These are phyloP conservation scores for Beauveria caledonica DNA, from an alignment of 2,329 filamentous ascomycete species.

Conservation along the genomic window DNA sequence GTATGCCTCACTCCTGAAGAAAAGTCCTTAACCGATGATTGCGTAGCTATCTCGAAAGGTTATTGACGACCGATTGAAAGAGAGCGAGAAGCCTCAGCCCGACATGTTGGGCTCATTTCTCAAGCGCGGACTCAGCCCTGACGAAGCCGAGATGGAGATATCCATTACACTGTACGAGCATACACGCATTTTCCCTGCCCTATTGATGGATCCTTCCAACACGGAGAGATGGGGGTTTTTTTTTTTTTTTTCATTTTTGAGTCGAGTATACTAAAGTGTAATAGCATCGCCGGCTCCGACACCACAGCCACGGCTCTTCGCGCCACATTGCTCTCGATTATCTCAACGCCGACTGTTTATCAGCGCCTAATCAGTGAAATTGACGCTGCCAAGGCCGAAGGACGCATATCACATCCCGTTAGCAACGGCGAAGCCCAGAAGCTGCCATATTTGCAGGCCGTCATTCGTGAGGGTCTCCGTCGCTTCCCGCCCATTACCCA, in stretches of 20 bases:
- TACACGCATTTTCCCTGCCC: background rate
- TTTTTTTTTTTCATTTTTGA: background rate
- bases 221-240: background rate
- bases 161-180: background rate
- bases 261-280: background rate
- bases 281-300: background rate
- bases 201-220: background rate
- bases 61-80: background rate
- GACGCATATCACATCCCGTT: background rate
- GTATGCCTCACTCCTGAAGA: background rate
- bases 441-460: background rate
- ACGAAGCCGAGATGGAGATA: conserved; percentile 4
- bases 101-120: conserved; percentile 1
- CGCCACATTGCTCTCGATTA: background rate
- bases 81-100: background rate
- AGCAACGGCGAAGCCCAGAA: background rate
- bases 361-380: background rate
- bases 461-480: background rate
- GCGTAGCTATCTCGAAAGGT: background rate
- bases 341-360: background rate
- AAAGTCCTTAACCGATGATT: background rate
- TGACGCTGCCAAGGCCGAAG: background rate
- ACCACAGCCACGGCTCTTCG: conserved; percentile 4
- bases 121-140: background rate
- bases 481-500: background rate